Conservation (phyloP, 441 rosid genomes). For the Capsella rubella region DNA sequence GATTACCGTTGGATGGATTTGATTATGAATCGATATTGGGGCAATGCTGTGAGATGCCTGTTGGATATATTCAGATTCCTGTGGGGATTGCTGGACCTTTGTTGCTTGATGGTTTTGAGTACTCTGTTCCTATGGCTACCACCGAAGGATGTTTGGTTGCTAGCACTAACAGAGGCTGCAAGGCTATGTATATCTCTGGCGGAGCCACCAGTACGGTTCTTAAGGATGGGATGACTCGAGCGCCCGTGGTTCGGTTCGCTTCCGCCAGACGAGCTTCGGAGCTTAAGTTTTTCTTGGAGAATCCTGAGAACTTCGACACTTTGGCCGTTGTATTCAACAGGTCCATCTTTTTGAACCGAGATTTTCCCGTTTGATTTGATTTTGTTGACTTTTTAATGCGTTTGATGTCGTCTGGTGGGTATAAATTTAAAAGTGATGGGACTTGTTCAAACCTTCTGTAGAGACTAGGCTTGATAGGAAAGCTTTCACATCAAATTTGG, state of each 20-base stretch:
- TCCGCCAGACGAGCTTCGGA: slow-evolving; percentile 72
- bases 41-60: slow-evolving; percentile 97
- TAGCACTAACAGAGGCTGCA: slow-evolving; percentile 89
- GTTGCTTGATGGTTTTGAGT: slow-evolving; percentile 73
- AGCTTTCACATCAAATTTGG: not conserved
- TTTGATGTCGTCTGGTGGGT: not conserved
- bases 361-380: not conserved
- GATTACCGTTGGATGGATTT: slow-evolving; percentile 88
- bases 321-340: slow-evolving; percentile 78
- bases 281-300: slow-evolving; percentile 84
- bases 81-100: slow-evolving; percentile 88
- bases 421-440: not conserved
- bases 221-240: slow-evolving; percentile 87
- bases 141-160: slow-evolving; percentile 94
- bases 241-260: slow-evolving; percentile 83
- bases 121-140: slow-evolving; percentile 88
- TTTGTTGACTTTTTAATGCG: slow-evolving; percentile 2
- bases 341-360: slow-evolving; percentile 38
- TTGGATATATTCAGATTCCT: slow-evolving; percentile 88
- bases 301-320: slow-evolving; percentile 69
- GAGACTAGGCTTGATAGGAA: not conserved
- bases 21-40: slow-evolving; percentile 80
- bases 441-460: not conserved
- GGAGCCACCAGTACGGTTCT: slow-evolving; percentile 70
- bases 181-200: slow-evolving; percentile 74